Evolutionary conservation across 2,329 filamentous ascomycete species (phyloP), one percentile per base, ranked within the genome.

Genomic region (Pestalotiopsis sp.): DNA sequence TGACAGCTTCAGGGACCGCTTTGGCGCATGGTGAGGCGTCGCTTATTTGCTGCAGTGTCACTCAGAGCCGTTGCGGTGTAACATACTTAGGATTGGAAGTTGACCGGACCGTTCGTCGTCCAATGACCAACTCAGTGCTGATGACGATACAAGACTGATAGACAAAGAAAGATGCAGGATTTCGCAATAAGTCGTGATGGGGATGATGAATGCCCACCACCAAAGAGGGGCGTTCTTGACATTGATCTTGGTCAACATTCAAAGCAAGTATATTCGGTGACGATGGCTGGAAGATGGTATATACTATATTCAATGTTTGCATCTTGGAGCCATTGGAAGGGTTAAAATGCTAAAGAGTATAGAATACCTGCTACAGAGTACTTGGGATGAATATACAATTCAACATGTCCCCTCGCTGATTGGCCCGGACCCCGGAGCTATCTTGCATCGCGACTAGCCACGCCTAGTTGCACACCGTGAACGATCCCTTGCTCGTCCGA

Each of bases 131-230:
- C 6, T 9, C 45, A 9, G 17, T 52, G 17, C 45, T 6, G 45
- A 52, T 6, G 9, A 52, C 7, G 17, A 40, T 5, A 14, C 27
- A 31, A 62, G 59, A 14, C n/a, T 40, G 61, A 64, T 64, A 45
- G 61, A 52, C 61, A 13, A 64, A 52, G 38, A 25, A 64, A 25
- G 61, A 25, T 23, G 61, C 61, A 64, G 38, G 23, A 64, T 64
- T n/a, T 64, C 61, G 61, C 25, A 25, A 64, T 64, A 12, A 13
- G n/a, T 59, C 23, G 23, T 17, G 12, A 27, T 27, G 57, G 17
- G 12, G 57, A 9, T 7, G 23, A 14, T 27, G 17, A 36, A 59
- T 36, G 13, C 57, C 57, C 23, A 14, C 45, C 14, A n/a, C 14
- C 45, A n/a, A n/a, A 20, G 20, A 6, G 45, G 45, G 45, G 17